Base-by-base conservation (phyloP, 345 rosid genomes). In the Arabidopsis arenosa region DNA sequence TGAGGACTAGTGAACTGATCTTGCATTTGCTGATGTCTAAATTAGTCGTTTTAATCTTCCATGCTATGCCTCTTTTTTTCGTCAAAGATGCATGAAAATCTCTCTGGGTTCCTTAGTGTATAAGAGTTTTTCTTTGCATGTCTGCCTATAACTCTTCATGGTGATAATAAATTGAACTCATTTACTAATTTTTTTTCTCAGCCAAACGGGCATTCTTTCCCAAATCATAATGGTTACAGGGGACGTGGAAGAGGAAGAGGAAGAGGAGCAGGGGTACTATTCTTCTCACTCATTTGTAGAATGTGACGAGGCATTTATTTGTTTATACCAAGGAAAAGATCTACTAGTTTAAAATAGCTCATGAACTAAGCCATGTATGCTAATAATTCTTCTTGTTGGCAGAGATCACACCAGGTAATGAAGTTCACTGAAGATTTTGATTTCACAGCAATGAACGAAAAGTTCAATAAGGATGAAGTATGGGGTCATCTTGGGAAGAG, bases 401-500 rank as follows among this genome's bases (percentile, higher is more conserved):
- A 84, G 86, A 73, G 76, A 68, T 80, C 86, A 49, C 86, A 76
- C 58, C 84, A 85, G 26, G 81, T 88, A 63, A 81, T 89, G 73
- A 90, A 82, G 72, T 93, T 93, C 72, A 86, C 90, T 2, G 96
- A 93, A 87, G 98, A 93, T 76, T 93, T 93, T 83, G 98, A 93
- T 75, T 93, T 93, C 70, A 83, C 45, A 11, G 96, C 96, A 41
- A 93, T 93, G 98, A 93, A 93, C 86, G 98, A 93, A 76, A 93
- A 87, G 83, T 93, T 93, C 79, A 93, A 93, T 37, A 93, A 93
- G 85, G 93, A 93, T 81, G 96, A 93, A 81, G 94, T 93, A 9
- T 93, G 98, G 98, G 98, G 96, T 67, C 86, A 93, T 80, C 94
- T 93, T 44, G 98, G 98, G 53, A 93, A 90, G 85, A 85, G 77